phyloP scores from a whole-genome alignment of 1,139 yeast genomes.

The Protomyces arabidopsidicola region DNA sequence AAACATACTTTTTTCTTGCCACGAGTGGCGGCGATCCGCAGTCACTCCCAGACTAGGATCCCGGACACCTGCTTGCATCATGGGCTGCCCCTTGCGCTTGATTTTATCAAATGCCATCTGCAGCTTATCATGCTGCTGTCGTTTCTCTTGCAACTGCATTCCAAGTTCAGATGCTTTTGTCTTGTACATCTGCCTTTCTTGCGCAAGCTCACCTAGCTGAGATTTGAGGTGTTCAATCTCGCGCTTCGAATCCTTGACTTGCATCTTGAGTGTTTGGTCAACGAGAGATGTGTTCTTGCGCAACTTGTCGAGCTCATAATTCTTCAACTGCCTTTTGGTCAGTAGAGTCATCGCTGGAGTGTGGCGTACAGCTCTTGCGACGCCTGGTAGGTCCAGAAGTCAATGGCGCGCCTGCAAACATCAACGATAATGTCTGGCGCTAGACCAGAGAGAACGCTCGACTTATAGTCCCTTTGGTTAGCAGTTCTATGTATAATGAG shows the following conservation, averaged over 20 bases:
- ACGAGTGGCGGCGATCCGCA: background rate
- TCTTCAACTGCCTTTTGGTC: conserved; percentile 1
- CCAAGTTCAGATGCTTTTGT: conserved; percentile 25
- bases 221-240: conserved; percentile 27
- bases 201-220: conserved; percentile 4
- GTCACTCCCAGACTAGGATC: background rate
- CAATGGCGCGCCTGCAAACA: conserved; percentile 28
- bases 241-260: conserved; percentile 27
- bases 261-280: conserved; percentile 17
- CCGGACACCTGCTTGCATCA: background rate
- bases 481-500: background rate
- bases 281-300: conserved; percentile 27
- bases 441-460: conserved; percentile 32
- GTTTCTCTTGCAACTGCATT: conserved; percentile 29
- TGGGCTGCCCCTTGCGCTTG: conserved; percentile 25
- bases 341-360: background rate
- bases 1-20: background rate
- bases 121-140: conserved; percentile 29
- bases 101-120: conserved; percentile 31
- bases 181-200: conserved; percentile 19
- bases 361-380: conserved; percentile 31
- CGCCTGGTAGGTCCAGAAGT: conserved; percentile 32
- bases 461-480: conserved; percentile 29
- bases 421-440: conserved; percentile 31
- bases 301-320: conserved; percentile 25